phyloP scores from a whole-genome alignment of 345 rosid genomes.

The Eutrema yunnanense region DNA sequence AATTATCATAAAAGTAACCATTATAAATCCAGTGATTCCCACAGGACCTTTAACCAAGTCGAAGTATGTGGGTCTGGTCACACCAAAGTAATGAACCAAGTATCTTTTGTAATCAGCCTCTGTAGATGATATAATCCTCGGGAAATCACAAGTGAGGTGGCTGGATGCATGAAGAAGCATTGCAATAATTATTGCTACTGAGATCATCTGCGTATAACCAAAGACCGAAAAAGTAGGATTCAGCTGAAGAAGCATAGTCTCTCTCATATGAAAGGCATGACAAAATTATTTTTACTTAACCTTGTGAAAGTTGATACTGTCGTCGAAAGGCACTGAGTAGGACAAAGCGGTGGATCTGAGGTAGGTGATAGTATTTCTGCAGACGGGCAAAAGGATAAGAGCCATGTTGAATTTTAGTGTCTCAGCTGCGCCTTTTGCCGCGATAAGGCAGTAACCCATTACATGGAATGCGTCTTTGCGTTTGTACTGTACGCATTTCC shows the following conservation, averaged over 20 bases:
- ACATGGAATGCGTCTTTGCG: constrained; percentile 53
- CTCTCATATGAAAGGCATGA: background rate
- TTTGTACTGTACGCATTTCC: constrained; percentile 79
- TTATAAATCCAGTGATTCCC: constrained; percentile 79
- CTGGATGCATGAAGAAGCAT: constrained; percentile 70
- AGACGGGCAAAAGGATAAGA: constrained; percentile 81
- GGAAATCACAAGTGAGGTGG: constrained; percentile 92
- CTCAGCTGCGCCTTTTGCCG: constrained; percentile 93
- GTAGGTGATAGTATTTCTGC: constrained; percentile 83
- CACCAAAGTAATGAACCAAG: constrained; percentile 51
- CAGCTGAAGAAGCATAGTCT: background rate
- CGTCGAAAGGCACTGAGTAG: constrained; percentile 71
- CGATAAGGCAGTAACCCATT: constrained; percentile 86
- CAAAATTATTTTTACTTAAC: constrained; percentile 28
- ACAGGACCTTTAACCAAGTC: constrained; percentile 58
- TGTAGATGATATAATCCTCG: constrained; percentile 49
- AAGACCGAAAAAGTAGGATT: background rate
- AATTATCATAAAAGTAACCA: constrained; percentile 65
- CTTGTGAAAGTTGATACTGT: constrained; percentile 93
- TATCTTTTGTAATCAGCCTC: constrained; percentile 12
- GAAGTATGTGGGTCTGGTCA: constrained; percentile 51
- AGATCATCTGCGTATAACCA: constrained; percentile 5
- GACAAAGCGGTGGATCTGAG: constrained; percentile 79
- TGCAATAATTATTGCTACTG: constrained; percentile 40
- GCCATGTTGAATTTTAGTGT: constrained; percentile 95